Evolutionary conservation across 306 rosid species (phyloP).

Genomic region (Quercus suber): DNA sequence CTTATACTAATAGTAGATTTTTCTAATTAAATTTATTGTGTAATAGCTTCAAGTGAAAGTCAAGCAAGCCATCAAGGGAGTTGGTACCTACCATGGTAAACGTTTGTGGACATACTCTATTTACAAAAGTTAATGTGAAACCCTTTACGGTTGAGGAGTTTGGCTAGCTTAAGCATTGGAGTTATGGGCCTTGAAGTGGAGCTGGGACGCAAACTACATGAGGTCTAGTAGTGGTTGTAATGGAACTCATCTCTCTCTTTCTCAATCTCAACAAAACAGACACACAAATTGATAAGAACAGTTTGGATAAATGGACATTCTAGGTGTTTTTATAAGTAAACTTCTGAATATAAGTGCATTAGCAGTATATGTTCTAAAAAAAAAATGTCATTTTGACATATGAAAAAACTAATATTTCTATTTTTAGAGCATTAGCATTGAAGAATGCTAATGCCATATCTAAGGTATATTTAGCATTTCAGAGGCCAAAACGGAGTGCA

Average conservation of each 20-base stretch:
- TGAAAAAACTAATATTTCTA: no score
- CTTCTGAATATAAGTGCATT: not conserved
- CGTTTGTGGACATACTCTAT: not conserved
- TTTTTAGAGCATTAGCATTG: no score
- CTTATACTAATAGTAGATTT: no score
- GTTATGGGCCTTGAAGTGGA: conserved; percentile 13
- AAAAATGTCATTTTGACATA: no score
- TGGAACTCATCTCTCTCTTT: not conserved
- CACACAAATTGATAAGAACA: not conserved
- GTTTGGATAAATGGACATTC: not conserved
- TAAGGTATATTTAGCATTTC: no score
- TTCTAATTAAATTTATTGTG: no score
- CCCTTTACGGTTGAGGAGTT: conserved; percentile 13
- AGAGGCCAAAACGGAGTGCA: no score
- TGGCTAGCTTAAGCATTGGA: conserved; percentile 6
- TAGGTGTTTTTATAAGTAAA: not conserved
- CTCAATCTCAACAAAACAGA: not conserved
- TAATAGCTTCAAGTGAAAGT: no score
- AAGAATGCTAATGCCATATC: no score
- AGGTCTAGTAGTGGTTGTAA: not conserved
- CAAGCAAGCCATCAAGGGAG: no score
- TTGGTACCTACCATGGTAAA: not conserved
- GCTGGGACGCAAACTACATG: conserved; percentile 4
- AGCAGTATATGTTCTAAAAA: no score
- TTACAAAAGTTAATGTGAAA: conserved; percentile 11